These are phyloP conservation scores for Wallacemonas sp. DNA, from an alignment of 208 protist species.

Conservation along the genomic window DNA sequence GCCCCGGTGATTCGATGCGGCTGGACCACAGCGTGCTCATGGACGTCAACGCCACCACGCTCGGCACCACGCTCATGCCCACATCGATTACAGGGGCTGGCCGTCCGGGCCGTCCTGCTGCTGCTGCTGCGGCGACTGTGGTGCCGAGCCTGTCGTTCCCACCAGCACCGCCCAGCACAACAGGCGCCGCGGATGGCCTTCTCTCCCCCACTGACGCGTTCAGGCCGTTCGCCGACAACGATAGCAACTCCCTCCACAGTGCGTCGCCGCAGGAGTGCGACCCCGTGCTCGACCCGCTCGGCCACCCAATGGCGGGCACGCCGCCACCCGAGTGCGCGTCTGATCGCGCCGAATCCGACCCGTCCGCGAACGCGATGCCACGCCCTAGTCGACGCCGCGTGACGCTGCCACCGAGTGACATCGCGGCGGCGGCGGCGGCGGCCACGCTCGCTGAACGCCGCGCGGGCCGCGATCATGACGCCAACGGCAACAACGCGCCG, in stretches of 20 bases:
- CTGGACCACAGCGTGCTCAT: constrained; percentile 17
- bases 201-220: neutral
- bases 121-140: neutral
- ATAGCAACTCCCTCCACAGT: constrained; percentile 14
- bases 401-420: constrained; percentile 4
- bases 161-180: too few relatives aligned
- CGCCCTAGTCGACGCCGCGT: constrained; percentile 1
- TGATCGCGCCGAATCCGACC: neutral
- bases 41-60: constrained; percentile 13
- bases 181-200: neutral
- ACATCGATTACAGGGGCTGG: neutral
- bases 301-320: too few relatives aligned
- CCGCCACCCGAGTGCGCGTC: neutral
- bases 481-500: neutral
- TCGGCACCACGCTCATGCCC: constrained; percentile 11
- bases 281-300: too few relatives aligned
- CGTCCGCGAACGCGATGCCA: neutral
- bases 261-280: neutral
- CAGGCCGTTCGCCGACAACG: constrained; percentile 2
- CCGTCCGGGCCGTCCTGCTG: neutral
- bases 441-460: constrained; percentile 1
- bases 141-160: neutral
- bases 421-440: neutral
- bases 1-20: neutral
- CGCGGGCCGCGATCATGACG: too few relatives aligned